Percentiles rank a stretch among this genome's conserved stretches.
Evolutionary conservation across 305 asterid genomes (phyloP).

Genomic region (Fraxinus floribunda): DNA sequence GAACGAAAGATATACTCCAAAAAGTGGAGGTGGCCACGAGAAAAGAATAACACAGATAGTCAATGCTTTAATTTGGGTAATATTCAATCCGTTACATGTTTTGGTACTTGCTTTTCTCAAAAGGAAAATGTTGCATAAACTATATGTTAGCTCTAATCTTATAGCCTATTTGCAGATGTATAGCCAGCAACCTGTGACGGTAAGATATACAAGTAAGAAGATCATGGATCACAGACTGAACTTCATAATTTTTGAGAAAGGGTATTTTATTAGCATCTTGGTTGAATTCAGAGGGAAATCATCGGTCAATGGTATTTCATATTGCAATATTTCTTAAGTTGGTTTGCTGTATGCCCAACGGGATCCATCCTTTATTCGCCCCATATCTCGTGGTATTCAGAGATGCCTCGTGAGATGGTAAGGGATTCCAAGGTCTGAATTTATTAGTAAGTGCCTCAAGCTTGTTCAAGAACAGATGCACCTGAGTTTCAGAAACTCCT

Average conservation of each 20-base stretch:
- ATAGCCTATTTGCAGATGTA: background rate
- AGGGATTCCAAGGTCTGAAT: conserved; percentile 27
- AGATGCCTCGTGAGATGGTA: conserved; percentile 97
- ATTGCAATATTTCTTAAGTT: conserved; percentile 41
- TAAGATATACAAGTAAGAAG: background rate
- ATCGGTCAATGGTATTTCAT: background rate
- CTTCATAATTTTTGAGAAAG: background rate
- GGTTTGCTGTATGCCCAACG: conserved; percentile 86
- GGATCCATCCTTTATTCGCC: conserved; percentile 80
- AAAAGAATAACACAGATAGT: background rate
- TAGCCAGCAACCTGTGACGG: background rate
- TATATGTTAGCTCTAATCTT: conserved; percentile 17
- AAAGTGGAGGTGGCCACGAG: background rate
- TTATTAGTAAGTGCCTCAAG: conserved; percentile 48
- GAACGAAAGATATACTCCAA: background rate
- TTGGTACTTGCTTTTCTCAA: conserved; percentile 12
- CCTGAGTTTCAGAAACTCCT: conserved; percentile 41
- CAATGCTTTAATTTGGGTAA: conserved; percentile 59
- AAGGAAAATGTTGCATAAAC: conserved; percentile 12
- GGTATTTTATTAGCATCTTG: conserved; percentile 8
- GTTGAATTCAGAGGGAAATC: background rate
- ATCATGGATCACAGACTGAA: background rate
- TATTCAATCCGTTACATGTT: conserved; percentile 1
- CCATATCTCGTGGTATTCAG: conserved; percentile 73
- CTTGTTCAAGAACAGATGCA: conserved; percentile 72